Conservation (phyloP, 73 alveolate genomes). For the Paramecium primaurelia region DNA sequence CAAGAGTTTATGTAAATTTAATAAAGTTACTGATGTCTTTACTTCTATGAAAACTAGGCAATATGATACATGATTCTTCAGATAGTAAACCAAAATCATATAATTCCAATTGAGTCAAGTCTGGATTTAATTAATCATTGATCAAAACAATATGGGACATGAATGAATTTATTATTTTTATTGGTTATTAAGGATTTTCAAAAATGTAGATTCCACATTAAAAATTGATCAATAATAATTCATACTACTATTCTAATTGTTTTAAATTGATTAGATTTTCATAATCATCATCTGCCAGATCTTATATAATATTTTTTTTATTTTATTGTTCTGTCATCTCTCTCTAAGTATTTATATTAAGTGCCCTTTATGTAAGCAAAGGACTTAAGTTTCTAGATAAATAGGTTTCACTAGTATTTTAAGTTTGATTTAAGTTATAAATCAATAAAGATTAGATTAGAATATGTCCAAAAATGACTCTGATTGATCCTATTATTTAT, state of each 20-base stretch:
- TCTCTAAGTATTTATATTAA: background rate
- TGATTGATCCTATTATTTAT: background rate
- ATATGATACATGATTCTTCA: background rate
- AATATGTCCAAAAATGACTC: background rate
- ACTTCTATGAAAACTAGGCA: background rate
- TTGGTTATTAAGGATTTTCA: background rate
- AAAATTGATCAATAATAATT: background rate
- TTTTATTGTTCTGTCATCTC: background rate
- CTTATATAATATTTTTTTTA: background rate
- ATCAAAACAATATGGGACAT: background rate
- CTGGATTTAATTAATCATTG: background rate
- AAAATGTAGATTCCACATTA: background rate
- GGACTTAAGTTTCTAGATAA: background rate
- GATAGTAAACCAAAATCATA: background rate
- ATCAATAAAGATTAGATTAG: background rate
- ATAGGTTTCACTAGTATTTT: background rate
- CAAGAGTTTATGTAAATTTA: background rate
- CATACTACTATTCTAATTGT: background rate
- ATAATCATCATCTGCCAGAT: background rate
- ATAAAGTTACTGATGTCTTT: background rate
- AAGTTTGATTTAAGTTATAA: background rate
- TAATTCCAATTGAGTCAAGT: background rate
- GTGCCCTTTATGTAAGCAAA: background rate
- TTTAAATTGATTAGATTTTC: background rate
- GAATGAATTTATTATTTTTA: background rate